phyloP scores from a whole-genome alignment of 768 basidiomycete genomes.

The Mrakia blollopis region DNA sequence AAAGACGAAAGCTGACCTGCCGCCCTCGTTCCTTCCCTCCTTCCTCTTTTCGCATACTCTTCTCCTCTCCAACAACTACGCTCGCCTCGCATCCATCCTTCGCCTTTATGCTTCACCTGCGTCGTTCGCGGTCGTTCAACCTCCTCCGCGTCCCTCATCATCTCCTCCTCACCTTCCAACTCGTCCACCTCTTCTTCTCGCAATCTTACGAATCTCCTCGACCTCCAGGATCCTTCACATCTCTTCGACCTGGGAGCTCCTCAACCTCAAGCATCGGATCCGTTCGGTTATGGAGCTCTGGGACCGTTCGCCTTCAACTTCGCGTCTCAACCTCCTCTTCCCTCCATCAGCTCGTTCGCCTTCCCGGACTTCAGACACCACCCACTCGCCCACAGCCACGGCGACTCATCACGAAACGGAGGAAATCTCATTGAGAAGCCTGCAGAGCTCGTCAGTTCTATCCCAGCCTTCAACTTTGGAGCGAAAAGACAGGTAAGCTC shows the following conservation, averaged over 20 bases:
- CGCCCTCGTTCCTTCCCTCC: neutral
- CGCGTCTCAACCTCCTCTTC: neutral
- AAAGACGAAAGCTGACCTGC: neutral
- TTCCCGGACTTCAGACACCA: slow-evolving; percentile 2
- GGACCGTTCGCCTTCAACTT: neutral
- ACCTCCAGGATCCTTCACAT: neutral
- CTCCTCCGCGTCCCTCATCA: neutral
- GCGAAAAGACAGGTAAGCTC: neutral
- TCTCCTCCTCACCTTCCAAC: neutral
- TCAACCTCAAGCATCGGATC: neutral
- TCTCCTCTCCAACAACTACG: neutral
- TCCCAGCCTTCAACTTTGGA: neutral
- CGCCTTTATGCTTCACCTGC: neutral
- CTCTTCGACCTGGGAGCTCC: neutral
- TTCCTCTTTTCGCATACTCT: neutral
- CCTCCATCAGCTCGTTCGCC: neutral
- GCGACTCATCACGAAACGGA: neutral
- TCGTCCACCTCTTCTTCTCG: neutral
- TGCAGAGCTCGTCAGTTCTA: neutral
- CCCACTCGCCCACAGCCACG: neutral
- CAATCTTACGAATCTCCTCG: no score
- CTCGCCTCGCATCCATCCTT: neutral
- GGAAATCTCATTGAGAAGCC: neutral
- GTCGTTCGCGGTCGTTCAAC: no score
- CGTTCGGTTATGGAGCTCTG: neutral